Evolutionary conservation across 2,329 filamentous ascomycete species (phyloP).

Genomic region (Hymenoscyphus infarciens): DNA sequence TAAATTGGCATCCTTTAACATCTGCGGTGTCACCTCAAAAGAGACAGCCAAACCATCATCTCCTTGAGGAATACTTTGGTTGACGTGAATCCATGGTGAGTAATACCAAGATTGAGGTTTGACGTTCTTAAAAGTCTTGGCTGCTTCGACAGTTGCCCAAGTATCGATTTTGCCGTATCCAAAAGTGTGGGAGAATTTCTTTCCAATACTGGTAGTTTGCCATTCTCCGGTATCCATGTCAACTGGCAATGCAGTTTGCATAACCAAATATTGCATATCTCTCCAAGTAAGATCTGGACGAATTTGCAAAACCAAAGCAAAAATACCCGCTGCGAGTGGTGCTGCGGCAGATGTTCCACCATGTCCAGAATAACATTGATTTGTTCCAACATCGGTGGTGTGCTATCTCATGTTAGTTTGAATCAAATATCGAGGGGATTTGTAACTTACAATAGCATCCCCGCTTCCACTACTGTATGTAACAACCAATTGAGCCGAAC

Average conservation of each 20-base stretch:
- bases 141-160: conserved; percentile 77
- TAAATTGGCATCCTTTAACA: conserved; percentile 78
- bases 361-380: conserved; percentile 76
- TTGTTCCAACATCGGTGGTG: conserved; percentile 87
- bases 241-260: conserved; percentile 79
- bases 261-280: conserved; percentile 87
- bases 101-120: conserved; percentile 96
- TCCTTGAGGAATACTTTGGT: conserved; percentile 81
- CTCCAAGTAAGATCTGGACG: conserved; percentile 89
- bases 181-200: conserved; percentile 88
- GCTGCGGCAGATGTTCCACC: conserved; percentile 95
- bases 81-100: conserved; percentile 90
- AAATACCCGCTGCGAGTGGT: conserved; percentile 86
- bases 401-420: conserved; percentile 48
- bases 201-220: conserved; percentile 76
- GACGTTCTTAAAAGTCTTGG: conserved; percentile 80
- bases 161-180: conserved; percentile 95
- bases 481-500: conserved; percentile 91
- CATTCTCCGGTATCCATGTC: conserved; percentile 72
- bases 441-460: conserved; percentile 67
- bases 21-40: conserved; percentile 79
- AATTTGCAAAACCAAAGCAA: conserved; percentile 79
- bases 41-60: conserved; percentile 70
- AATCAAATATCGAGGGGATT: background rate
- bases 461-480: conserved; percentile 91